Base-by-base conservation (phyloP, 768 basidiomycete genomes). In the Gymnopilus dilepis region DNA sequence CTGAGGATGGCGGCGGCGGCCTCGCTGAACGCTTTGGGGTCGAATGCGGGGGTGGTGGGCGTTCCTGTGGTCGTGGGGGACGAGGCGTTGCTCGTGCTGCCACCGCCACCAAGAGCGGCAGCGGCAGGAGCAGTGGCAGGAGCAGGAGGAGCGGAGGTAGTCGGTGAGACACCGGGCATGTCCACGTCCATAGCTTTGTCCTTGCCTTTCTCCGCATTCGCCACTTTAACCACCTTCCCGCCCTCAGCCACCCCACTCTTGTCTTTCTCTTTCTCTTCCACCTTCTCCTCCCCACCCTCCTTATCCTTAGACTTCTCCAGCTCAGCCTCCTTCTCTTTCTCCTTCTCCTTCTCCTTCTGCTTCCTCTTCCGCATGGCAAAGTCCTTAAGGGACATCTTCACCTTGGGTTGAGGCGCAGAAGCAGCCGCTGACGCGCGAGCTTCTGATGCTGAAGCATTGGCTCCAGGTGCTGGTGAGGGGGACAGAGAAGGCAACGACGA, bases 351-450 rank as follows among this genome's bases (percentile, higher is more conserved):
- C 64, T 84, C 82, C 56, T 78, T 75, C 65, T 80, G 77, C 70
- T 80, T 82, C 77, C 81, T 82, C 78, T 81, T 86, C 58, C 86
- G 72, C 30, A 82, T 58, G 30, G 80, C 83, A 65, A 86, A 88
- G 62, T 88, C 86, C 65, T 82, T 83, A 50, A 88, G 69, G 0
- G 86, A 84, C 72, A 86, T 80, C 64, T 86, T 85, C 43, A 86
- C 85, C 50, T 84, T 84, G 12, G 73, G 73, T 22, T 56, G 60
- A 2, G 60, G 28, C 6, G 60, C 19, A n/a, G 64, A 28, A 21
- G 24, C 28, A 11, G 38, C 24, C 2, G 43, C 11, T 24, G 43
- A n/a, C 13, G 47, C n/a, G 17, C 30, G 8, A 15, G 3, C 45
- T n/a, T 48, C 26, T 4, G 54, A 21, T 6, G 60, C 3, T 57